Evolutionary conservation across 805 yeast species (phyloP).

Genomic region (Saturnispora bothae): DNA sequence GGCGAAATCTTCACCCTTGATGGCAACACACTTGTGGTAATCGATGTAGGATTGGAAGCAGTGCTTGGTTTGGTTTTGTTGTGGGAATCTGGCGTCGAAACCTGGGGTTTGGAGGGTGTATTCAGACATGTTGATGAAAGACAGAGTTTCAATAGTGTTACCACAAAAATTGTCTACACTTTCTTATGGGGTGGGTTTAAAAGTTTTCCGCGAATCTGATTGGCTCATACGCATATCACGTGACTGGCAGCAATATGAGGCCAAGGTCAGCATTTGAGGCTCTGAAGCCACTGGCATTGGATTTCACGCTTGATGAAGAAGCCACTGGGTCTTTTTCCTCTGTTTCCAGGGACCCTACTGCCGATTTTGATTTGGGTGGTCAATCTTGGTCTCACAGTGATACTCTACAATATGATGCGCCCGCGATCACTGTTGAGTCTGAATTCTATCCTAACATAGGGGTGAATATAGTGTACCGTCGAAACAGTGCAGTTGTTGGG

Average conservation of each 20-base stretch:
- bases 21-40: slow-evolving; percentile 93
- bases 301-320: not conserved
- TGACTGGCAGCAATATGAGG: not conserved
- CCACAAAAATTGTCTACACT: no score
- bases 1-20: slow-evolving; percentile 96
- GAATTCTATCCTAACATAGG: slow-evolving; percentile 2
- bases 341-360: not conserved
- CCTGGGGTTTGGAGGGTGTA: slow-evolving; percentile 53
- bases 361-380: not conserved
- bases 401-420: no score
- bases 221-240: slow-evolving; percentile 1
- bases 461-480: not conserved
- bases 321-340: not conserved
- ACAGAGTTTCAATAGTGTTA: not conserved
- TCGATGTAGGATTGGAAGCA: slow-evolving; percentile 98
- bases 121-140: slow-evolving; percentile 25
- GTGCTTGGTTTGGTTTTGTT: slow-evolving; percentile 95
- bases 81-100: slow-evolving; percentile 91
- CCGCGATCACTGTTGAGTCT: not conserved
- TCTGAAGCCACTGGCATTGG: not conserved
- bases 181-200: no score
- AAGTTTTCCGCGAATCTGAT: slow-evolving; percentile 1
- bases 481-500: slow-evolving; percentile 25
- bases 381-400: no score
- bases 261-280: slow-evolving; percentile 4